Evolutionary conservation across 768 basidiomycete genomes (phyloP).

Genomic region (Tremella fuciformis): DNA sequence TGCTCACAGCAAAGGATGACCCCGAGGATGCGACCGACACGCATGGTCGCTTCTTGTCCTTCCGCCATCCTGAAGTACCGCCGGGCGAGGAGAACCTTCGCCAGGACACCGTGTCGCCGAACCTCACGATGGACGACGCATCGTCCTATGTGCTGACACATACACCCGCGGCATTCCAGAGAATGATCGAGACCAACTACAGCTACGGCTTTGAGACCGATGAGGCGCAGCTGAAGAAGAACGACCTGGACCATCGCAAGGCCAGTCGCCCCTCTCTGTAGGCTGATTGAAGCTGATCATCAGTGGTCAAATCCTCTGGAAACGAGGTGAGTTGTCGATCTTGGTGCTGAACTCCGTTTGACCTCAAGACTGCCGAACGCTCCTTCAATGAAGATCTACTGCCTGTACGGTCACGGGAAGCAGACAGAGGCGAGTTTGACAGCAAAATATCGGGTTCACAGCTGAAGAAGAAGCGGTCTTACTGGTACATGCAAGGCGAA

Average conservation of each 20-base stretch:
- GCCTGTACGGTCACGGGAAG: constrained; percentile 92
- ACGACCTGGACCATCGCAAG: constrained; percentile 42
- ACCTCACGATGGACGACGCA: constrained; percentile 60
- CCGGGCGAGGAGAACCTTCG: constrained; percentile 28
- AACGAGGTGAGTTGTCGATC: constrained; percentile 31
- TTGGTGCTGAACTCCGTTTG: not conserved
- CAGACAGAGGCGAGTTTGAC: constrained; percentile 73
- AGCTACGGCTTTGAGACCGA: constrained; percentile 83
- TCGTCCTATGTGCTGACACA: constrained; percentile 59
- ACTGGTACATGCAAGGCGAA: constrained; percentile 76
- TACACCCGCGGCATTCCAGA: constrained; percentile 63
- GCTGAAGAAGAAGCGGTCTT: constrained; percentile 63
- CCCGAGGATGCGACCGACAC: constrained; percentile 56
- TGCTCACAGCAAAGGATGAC: constrained; percentile 67
- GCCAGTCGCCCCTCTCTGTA: constrained; percentile 13
- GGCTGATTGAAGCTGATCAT: constrained; percentile 15
- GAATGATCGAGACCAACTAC: constrained; percentile 65
- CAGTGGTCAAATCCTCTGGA: constrained; percentile 78
- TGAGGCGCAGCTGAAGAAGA: constrained; percentile 54
- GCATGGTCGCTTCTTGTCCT: constrained; percentile 80
- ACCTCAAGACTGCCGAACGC: constrained; percentile 73
- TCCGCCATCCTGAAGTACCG: constrained; percentile 56
- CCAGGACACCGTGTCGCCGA: constrained; percentile 41
- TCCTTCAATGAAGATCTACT: constrained; percentile 86
- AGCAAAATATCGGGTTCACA: not conserved